A percentile compares a stretch with the other conserved stretches of the same genome.
Evolutionary conservation across 2,329 filamentous ascomycete species (phyloP).

Genomic region (Penicillium sp.): DNA sequence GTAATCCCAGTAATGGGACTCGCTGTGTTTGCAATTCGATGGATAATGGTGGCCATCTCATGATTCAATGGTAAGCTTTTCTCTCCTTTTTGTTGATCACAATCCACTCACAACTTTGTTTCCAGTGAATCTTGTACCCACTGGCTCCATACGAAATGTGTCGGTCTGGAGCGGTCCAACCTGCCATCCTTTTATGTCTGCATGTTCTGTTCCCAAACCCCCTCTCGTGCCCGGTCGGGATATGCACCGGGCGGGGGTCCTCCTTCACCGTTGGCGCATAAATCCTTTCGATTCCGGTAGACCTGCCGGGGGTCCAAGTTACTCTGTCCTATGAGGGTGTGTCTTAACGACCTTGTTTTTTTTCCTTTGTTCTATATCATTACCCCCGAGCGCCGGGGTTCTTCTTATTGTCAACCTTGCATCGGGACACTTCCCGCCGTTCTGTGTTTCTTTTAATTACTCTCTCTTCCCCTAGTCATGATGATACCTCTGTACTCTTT

Average conservation of each 20-base stretch:
- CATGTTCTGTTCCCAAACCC: constrained; percentile 56
- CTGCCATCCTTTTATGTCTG: constrained; percentile 58
- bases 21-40: constrained; percentile 64
- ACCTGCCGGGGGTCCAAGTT: constrained; percentile 7
- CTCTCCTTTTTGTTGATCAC: too few species aligned
- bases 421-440: constrained; percentile 26
- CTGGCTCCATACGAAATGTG: constrained; percentile 65
- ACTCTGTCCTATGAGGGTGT: constrained; percentile 6
- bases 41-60: constrained; percentile 60
- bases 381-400: constrained; percentile 12
- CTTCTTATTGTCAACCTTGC: constrained; percentile 17
- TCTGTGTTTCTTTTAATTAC: constrained; percentile 20
- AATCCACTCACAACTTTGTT: not conserved
- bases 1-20: constrained; percentile 58
- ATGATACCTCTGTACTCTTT: constrained; percentile 29
- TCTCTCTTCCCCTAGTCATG: constrained; percentile 7
- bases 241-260: constrained; percentile 41
- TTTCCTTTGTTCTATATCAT: constrained; percentile 29
- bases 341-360: constrained; percentile 22
- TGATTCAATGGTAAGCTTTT: constrained; percentile 62
- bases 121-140: constrained; percentile 65
- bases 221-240: constrained; percentile 46
- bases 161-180: constrained; percentile 58
- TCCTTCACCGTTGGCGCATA: constrained; percentile 50
- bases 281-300: constrained; percentile 48